These are phyloP conservation scores for Kwoniella shandongensis DNA, from an alignment of 768 basidiomycete species.

Conservation along the genomic window DNA sequence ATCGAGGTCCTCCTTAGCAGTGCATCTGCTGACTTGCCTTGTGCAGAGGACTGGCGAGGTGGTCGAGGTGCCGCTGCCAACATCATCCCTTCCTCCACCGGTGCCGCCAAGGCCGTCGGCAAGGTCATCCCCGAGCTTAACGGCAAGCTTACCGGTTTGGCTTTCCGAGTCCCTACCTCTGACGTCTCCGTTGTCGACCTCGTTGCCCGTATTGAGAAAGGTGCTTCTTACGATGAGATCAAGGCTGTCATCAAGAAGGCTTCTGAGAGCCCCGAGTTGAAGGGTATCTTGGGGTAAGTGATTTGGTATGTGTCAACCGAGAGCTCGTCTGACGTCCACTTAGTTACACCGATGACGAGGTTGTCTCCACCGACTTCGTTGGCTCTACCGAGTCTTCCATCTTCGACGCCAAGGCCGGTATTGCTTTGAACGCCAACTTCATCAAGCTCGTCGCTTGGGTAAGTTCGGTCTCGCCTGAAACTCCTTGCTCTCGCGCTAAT, in stretches of 20 bases:
- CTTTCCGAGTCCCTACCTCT: constrained; percentile 95
- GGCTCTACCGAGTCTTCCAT: constrained; percentile 75
- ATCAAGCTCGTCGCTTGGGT: constrained; percentile 92
- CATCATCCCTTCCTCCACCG: constrained; percentile 98
- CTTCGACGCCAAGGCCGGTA: constrained; percentile 92
- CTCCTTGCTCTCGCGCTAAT: constrained; percentile 2
- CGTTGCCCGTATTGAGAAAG: constrained; percentile 85
- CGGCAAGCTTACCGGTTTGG: constrained; percentile 92
- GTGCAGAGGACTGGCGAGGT: constrained; percentile 53
- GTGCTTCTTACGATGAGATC: constrained; percentile 84
- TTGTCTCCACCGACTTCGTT: constrained; percentile 92
- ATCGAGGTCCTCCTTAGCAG: neutral
- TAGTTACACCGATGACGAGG: constrained; percentile 87
- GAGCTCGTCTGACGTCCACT: constrained; percentile 60
- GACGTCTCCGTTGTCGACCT: constrained; percentile 99
- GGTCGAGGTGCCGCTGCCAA: constrained; percentile 88
- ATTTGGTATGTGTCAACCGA: neutral
- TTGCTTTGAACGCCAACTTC: constrained; percentile 85
- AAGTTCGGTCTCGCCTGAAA: constrained; percentile 4
- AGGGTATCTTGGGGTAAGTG: constrained; percentile 54
- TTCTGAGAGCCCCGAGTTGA: constrained; percentile 63
- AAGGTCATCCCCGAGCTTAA: constrained; percentile 95
- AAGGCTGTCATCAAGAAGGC: constrained; percentile 80
- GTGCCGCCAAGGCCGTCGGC: constrained; percentile 97
- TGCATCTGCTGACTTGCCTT: neutral